Base-by-base conservation (phyloP, 1,139 yeast species). In the Yamadazyma friedrichii region DNA sequence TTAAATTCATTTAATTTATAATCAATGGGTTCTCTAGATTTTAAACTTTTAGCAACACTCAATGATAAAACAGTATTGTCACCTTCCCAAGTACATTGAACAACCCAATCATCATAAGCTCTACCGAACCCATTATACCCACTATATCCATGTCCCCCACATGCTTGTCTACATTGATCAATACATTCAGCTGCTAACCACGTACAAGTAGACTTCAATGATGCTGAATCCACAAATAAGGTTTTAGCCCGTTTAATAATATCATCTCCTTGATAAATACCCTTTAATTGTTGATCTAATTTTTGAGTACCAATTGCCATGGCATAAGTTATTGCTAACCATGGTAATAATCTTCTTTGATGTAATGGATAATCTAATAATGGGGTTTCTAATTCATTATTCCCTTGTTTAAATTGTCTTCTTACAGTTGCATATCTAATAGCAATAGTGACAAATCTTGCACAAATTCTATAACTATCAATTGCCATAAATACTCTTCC, bases 61-160 rank as follows among this genome's bases (percentile, higher is more conserved):
- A 70, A 58, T 42, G 65, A 71, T 56, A 71, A 65, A 33, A 71
- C 74, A 41, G 62, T 70, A 59, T 71, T 71, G 59, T 71, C 77
- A 58, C 77, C 77, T 59, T 71, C 77, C 77, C 77, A 71, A 42
- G 77, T 71, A 59, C 76, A 70, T 55, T 70, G 76, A 37, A 71
- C 77, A 35, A 65, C 76, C 75, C 76, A 71, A 56, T 71, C 77
- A 47, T 67, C 64, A 59, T 61, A 70, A 30, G 74, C 68, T 55
- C 61, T 69, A 42, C 76, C 76, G 47, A 71, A 71, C 38, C 75
- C 76, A 51, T 61, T 62, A 61, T 71, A 71, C 28, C 70, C 51
- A 15, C 76, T 69, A 61, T 71, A 71, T 42, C 77, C 77, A 55
- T 70, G 77, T 42, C 77, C 77, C 56, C 77, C 77, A 59, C 77